These are phyloP conservation scores for Geoglossum cookeanum DNA, from an alignment of 2,329 filamentous ascomycete genomes.

Conservation along the genomic window DNA sequence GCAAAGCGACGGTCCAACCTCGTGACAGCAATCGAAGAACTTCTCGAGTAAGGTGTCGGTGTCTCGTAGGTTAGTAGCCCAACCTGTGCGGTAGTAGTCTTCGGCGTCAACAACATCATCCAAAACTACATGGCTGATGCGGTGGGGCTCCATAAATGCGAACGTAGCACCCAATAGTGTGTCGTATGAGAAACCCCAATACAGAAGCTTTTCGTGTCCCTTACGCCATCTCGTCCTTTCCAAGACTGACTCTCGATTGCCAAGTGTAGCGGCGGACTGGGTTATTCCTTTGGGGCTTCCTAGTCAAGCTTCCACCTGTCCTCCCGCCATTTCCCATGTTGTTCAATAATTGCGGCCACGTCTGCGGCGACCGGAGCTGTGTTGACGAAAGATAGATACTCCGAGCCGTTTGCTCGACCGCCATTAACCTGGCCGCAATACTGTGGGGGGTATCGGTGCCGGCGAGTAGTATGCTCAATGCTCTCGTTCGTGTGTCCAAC, in stretches of 20 bases:
- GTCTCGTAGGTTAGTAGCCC: slow-evolving; percentile 15
- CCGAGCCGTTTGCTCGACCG: slow-evolving; percentile 9
- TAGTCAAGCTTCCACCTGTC: slow-evolving; percentile 12
- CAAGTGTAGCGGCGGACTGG: background rate
- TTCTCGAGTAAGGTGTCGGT: slow-evolving; percentile 19
- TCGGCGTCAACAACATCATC: slow-evolving; percentile 21
- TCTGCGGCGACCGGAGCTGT: slow-evolving; percentile 19
- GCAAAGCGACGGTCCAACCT: slow-evolving; percentile 14
- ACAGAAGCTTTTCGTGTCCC: slow-evolving; percentile 17
- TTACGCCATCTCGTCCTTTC: slow-evolving; percentile 15
- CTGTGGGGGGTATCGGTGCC: no score
- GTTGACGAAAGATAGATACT: slow-evolving; percentile 16
- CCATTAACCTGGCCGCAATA: slow-evolving; percentile 13
- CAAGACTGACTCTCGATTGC: slow-evolving; percentile 10
- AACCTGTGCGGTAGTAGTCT: slow-evolving; percentile 17
- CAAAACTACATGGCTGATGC: slow-evolving; percentile 16
- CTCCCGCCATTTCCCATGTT: slow-evolving; percentile 21
- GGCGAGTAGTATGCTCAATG: no score
- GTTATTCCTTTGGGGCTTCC: background rate
- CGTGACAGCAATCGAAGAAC: slow-evolving; percentile 18
- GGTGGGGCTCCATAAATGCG: slow-evolving; percentile 25
- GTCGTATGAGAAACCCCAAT: slow-evolving; percentile 27
- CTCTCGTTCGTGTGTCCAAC: no score
- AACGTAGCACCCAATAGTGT: slow-evolving; percentile 28
- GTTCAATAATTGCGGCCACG: slow-evolving; percentile 20